Evolutionary conservation across 2,329 filamentous ascomycete species (phyloP).

Genomic region (Colletotrichum spaethianum): DNA sequence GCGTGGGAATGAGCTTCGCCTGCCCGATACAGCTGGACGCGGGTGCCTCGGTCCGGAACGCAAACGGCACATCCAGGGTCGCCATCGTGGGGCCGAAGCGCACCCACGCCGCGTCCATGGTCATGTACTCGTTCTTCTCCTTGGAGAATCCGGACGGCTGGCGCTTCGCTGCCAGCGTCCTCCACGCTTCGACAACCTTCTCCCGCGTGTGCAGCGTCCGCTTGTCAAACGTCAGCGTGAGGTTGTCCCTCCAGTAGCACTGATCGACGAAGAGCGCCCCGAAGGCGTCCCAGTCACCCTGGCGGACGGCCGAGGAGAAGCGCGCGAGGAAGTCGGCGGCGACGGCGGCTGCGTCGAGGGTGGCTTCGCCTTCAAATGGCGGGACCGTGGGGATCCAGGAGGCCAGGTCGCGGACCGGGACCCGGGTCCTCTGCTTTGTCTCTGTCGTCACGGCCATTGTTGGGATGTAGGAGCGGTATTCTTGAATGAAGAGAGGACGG

Average conservation of each 20-base stretch:
- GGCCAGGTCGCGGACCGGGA: constrained; percentile 11
- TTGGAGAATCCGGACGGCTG: constrained; percentile 1
- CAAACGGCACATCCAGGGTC: constrained; percentile 20
- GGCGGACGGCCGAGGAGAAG: constrained; percentile 4
- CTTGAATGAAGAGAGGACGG: not conserved
- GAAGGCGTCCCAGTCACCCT: constrained; percentile 27
- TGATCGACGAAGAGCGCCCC: constrained; percentile 18
- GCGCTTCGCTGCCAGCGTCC: not conserved
- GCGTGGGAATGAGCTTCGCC: constrained; percentile 9
- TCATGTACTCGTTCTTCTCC: not conserved
- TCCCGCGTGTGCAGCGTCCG: constrained; percentile 26
- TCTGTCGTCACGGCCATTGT: constrained; percentile 4
- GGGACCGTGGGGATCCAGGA: constrained; percentile 29
- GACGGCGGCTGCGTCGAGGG: constrained; percentile 4
- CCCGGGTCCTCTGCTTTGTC: constrained; percentile 3
- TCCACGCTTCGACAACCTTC: constrained; percentile 16
- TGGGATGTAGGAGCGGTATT: not conserved
- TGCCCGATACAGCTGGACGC: constrained; percentile 11
- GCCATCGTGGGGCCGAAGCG: constrained; percentile 4
- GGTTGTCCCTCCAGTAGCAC: constrained; percentile 28
- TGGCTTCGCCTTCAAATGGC: constrained; percentile 14
- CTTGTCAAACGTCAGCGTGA: constrained; percentile 40
- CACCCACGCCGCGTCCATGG: constrained; percentile 10
- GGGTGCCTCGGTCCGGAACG: constrained; percentile 8
- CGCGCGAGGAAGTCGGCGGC: constrained; percentile 11